These are phyloP conservation scores for Sordaria brevicollis DNA, from an alignment of 495 filamentous ascomycete species.

Conservation along the genomic window DNA sequence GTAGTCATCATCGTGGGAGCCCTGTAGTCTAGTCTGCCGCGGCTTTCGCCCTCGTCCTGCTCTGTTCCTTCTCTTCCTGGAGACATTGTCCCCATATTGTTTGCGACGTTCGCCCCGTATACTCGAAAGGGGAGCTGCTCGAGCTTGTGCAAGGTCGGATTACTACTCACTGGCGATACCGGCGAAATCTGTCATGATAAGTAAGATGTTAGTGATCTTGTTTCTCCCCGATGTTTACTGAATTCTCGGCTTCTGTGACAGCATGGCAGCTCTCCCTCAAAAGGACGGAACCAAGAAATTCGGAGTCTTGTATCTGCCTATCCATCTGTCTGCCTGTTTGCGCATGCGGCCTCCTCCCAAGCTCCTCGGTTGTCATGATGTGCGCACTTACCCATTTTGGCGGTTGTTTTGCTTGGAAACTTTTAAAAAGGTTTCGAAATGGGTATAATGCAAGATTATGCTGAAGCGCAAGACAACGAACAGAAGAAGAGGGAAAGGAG, in stretches of 20 bases:
- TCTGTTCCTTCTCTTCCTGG: neutral
- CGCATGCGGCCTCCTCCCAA: neutral
- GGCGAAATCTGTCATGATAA: conserved; percentile 9
- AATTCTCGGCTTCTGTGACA: conserved; percentile 1
- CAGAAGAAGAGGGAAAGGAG: neutral
- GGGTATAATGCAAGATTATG: neutral
- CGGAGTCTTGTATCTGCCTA: conserved; percentile 4
- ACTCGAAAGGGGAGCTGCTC: neutral
- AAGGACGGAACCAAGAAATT: neutral
- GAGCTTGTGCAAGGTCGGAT: neutral
- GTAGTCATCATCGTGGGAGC: neutral
- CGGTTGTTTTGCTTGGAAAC: conserved; percentile 1
- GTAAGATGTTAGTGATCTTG: neutral
- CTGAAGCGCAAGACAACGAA: neutral
- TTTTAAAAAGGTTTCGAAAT: neutral
- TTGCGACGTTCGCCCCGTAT: conserved; percentile 1
- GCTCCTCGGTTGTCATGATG: neutral
- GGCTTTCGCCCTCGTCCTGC: neutral
- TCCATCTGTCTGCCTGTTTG: neutral
- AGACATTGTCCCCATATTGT: neutral
- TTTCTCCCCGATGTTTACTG: neutral
- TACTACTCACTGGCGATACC: conserved; percentile 19
- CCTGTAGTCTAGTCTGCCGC: neutral
- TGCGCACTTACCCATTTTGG: conserved; percentile 1
- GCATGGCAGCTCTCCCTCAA: neutral